phyloP scores from a whole-genome alignment of 331 rosid species.

The Rhamnella rubrinervis region DNA sequence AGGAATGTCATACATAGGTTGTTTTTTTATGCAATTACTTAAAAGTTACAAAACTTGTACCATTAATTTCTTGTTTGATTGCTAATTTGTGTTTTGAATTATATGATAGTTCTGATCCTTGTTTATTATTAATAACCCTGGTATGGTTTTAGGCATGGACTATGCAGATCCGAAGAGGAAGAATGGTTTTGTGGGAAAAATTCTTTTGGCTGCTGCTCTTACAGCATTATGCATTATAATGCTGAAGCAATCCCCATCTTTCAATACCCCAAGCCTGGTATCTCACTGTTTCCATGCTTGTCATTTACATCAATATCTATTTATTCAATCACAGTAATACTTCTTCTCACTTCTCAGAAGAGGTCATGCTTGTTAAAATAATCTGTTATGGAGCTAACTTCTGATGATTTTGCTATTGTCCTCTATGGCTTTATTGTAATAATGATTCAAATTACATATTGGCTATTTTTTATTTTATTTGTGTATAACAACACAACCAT shows the following conservation, averaged over 20 bases:
- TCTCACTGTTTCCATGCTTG: conserved; percentile 2
- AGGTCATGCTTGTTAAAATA: background rate
- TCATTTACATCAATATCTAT: background rate
- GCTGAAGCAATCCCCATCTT: conserved; percentile 76
- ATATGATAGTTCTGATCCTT: background rate
- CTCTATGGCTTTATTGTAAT: too few species aligned
- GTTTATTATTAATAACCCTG: background rate
- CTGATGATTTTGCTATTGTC: too few species aligned
- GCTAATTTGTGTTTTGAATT: background rate
- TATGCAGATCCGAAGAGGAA: conserved; percentile 79
- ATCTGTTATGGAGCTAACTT: too few species aligned
- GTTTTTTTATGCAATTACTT: too few species aligned
- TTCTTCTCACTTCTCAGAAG: background rate
- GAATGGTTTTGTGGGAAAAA: conserved; percentile 61
- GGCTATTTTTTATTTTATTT: background rate
- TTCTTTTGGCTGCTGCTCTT: conserved; percentile 68
- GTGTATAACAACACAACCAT: background rate
- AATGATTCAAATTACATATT: too few species aligned
- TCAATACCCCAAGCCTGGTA: conserved; percentile 77
- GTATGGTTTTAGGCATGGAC: conserved; percentile 68
- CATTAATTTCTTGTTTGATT: background rate
- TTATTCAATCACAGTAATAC: background rate
- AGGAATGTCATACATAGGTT: too few species aligned
- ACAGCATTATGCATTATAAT: conserved; percentile 76
- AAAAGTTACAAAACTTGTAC: too few species aligned